Percentiles rank a stretch among this genome's conserved stretches.
Evolutionary conservation across 345 rosid genomes (phyloP).

Genomic region (Iberis pinnata): DNA sequence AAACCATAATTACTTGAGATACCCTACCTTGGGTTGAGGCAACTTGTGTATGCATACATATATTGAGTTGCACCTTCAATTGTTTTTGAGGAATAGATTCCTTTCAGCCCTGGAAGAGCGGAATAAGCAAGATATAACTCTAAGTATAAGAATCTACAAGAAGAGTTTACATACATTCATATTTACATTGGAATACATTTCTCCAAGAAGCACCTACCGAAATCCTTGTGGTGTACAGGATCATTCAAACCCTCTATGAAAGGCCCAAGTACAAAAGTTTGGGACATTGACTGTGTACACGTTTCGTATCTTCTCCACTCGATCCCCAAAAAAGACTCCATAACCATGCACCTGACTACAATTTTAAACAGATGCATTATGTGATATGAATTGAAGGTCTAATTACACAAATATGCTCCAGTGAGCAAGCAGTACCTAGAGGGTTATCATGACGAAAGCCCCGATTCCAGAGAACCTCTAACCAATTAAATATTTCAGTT

Average conservation of each 20-base stretch:
- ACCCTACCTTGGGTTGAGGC: conserved; percentile 45
- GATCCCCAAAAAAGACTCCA: conserved; percentile 80
- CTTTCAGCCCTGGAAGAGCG: conserved; percentile 52
- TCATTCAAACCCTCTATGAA: conserved; percentile 82
- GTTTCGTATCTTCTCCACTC: conserved; percentile 58
- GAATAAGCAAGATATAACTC: conserved; percentile 9
- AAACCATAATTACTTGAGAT: conserved; percentile 3
- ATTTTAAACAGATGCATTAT: conserved; percentile 21
- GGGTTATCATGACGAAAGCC: conserved; percentile 91
- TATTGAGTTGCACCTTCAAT: conserved; percentile 54
- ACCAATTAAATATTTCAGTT: conserved; percentile 55
- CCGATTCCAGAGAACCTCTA: conserved; percentile 74
- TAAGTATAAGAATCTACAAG: neutral
- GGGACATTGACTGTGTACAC: conserved; percentile 54
- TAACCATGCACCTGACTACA: conserved; percentile 91
- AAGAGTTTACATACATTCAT: neutral
- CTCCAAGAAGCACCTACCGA: conserved; percentile 51
- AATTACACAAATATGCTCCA: conserved; percentile 4
- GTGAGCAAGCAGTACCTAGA: conserved; percentile 47
- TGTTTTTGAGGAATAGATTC: conserved; percentile 65
- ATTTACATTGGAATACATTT: neutral
- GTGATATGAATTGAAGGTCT: conserved; percentile 6
- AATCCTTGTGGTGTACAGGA: conserved; percentile 79
- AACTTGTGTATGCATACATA: conserved; percentile 55
- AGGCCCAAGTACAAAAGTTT: conserved; percentile 72